A percentile compares a stretch with the other conserved stretches of the same genome.
Evolutionary conservation across 2,329 filamentous ascomycete genomes (phyloP).

Genomic region (Beauveria scarabaeidicola): DNA sequence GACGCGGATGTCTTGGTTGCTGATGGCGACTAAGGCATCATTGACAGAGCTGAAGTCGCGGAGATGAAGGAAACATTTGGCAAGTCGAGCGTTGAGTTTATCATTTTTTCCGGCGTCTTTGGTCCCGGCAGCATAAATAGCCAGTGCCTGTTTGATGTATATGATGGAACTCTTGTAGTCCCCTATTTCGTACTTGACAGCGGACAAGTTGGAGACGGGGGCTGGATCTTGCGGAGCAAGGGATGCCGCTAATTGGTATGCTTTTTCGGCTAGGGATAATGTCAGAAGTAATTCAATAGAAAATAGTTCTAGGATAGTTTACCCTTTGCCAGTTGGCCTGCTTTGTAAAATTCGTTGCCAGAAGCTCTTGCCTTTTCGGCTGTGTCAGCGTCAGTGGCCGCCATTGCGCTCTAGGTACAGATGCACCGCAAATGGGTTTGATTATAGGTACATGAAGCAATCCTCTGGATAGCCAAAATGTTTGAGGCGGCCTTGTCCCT

Average conservation of each 20-base stretch:
- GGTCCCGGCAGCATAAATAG: constrained; percentile 1
- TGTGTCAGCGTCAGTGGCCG: background rate
- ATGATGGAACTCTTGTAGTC: constrained; percentile 6
- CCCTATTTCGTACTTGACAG: constrained; percentile 7
- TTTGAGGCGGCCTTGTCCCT: no score
- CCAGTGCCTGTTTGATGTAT: constrained; percentile 14
- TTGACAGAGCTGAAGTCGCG: constrained; percentile 11
- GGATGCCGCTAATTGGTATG: constrained; percentile 1
- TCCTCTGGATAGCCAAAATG: no score
- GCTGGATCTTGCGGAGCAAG: constrained; percentile 4
- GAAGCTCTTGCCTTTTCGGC: background rate
- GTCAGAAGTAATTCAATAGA: background rate
- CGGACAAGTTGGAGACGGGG: constrained; percentile 7
- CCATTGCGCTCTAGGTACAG: background rate
- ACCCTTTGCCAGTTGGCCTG: background rate
- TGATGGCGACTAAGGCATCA: constrained; percentile 3
- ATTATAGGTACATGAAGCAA: background rate
- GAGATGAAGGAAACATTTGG: constrained; percentile 15
- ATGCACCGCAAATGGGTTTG: background rate
- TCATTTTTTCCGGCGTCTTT: constrained; percentile 10
- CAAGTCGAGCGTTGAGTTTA: constrained; percentile 14
- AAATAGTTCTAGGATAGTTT: background rate
- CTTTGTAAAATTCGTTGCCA: background rate
- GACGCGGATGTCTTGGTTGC: background rate
- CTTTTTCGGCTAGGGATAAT: background rate